Evolutionary conservation across 164 flowering plant genomes (phyloP).

Genomic region (Brasenia schreberi): DNA sequence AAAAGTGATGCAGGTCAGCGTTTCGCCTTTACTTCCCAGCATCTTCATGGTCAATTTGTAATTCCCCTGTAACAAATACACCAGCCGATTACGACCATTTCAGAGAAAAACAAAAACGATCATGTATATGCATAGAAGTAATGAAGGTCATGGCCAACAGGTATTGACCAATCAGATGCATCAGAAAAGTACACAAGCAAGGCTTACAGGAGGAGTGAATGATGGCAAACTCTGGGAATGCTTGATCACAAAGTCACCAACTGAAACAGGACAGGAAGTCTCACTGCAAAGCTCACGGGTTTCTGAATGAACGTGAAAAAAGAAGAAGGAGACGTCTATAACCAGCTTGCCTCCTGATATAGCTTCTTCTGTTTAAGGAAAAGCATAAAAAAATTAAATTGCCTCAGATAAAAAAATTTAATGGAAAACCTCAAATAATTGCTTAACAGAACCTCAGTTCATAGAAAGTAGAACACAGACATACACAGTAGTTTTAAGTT

Average conservation of each 20-base stretch:
- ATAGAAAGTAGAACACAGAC: too few relatives aligned
- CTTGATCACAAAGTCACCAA: slow-evolving; percentile 56
- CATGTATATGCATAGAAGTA: too few relatives aligned
- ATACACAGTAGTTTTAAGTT: too few relatives aligned
- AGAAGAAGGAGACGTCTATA: slow-evolving; percentile 50
- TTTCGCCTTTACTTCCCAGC: not conserved
- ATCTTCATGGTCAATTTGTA: slow-evolving; percentile 1
- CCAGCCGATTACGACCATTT: too few relatives aligned
- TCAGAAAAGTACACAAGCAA: not conserved
- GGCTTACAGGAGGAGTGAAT: slow-evolving; percentile 69
- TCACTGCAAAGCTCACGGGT: slow-evolving; percentile 55
- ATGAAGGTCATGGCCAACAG: too few relatives aligned
- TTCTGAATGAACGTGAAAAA: slow-evolving; percentile 42
- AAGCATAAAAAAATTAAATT: too few relatives aligned
- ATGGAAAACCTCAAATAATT: too few relatives aligned
- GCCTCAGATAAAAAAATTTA: too few relatives aligned
- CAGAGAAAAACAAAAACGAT: too few relatives aligned
- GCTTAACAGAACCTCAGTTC: too few relatives aligned
- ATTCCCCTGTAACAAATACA: not conserved
- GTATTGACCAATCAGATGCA: not conserved
- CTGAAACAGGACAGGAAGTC: slow-evolving; percentile 65
- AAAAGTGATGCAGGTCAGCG: slow-evolving; percentile 1
- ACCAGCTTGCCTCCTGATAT: slow-evolving; percentile 42
- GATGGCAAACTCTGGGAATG: slow-evolving; percentile 66
- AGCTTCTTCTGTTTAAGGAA: slow-evolving; percentile 21